Conservation (phyloP, 23 red algal species). For the Gracilaria gracilis region DNA sequence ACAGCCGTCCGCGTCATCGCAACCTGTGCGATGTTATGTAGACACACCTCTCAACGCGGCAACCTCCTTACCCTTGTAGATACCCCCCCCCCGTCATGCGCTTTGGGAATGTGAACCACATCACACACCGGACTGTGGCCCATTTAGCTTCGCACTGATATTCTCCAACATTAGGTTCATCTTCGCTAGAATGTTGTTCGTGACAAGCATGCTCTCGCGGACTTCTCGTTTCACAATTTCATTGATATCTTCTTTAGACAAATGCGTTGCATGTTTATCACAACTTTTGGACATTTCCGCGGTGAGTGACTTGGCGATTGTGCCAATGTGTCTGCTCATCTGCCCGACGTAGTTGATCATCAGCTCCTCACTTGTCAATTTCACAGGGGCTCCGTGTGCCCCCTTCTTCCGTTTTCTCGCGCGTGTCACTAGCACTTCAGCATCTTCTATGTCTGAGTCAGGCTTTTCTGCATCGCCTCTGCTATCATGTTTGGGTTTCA, state of each 20-base stretch:
- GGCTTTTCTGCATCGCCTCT: background rate
- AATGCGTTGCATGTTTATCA: background rate
- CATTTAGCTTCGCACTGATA: constrained; percentile 25
- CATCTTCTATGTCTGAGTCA: constrained; percentile 9
- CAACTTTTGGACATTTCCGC: background rate
- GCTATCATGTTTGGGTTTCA: constrained; percentile 8
- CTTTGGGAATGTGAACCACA: too few relatives aligned
- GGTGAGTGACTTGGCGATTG: constrained; percentile 11
- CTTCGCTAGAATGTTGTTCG: constrained; percentile 30
- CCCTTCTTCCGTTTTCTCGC: constrained; percentile 28
- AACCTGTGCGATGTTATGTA: background rate
- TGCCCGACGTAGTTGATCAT: constrained; percentile 13
- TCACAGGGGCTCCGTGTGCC: background rate
- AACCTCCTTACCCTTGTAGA: too few relatives aligned
- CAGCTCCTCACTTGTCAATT: constrained; percentile 9
- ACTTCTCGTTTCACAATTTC: constrained; percentile 42
- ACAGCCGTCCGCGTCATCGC: background rate
- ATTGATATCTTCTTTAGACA: constrained; percentile 31
- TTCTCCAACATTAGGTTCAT: constrained; percentile 43
- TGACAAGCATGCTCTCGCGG: constrained; percentile 27
- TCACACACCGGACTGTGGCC: constrained; percentile 1
- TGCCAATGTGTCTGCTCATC: constrained; percentile 15
- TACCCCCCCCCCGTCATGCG: too few relatives aligned
- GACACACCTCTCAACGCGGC: too few relatives aligned
- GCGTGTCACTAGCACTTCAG: background rate